Evolutionary conservation across 2,329 filamentous ascomycete species (phyloP).

Genomic region (Zasmidium angulare): DNA sequence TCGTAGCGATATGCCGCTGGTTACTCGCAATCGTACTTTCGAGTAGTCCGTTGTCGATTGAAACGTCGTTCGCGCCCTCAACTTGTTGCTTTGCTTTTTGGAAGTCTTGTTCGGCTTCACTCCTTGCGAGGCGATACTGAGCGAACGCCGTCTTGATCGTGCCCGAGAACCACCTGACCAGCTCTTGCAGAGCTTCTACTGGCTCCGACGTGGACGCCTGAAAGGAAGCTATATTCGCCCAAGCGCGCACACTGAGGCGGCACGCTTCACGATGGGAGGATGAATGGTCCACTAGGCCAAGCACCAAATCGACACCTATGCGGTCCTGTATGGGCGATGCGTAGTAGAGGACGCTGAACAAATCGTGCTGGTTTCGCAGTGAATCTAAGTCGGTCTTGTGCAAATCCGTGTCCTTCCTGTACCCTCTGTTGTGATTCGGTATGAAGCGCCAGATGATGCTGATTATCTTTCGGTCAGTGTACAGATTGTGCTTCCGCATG

Average conservation of each 20-base stretch:
- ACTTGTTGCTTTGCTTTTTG: constrained; percentile 31
- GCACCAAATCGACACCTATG: constrained; percentile 53
- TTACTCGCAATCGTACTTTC: constrained; percentile 56
- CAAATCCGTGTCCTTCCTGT: constrained; percentile 58
- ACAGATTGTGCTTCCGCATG: constrained; percentile 42
- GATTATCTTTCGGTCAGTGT: constrained; percentile 55
- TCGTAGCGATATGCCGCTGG: constrained; percentile 57
- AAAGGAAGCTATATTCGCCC: constrained; percentile 58
- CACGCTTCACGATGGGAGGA: constrained; percentile 61
- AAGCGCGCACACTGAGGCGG: constrained; percentile 57
- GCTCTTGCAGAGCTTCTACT: constrained; percentile 44
- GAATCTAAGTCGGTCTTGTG: constrained; percentile 56
- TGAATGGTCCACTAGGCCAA: constrained; percentile 56
- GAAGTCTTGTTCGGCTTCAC: constrained; percentile 57
- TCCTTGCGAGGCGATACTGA: constrained; percentile 57
- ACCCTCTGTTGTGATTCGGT: constrained; percentile 61
- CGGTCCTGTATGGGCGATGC: constrained; percentile 54
- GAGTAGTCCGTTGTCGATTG: constrained; percentile 48
- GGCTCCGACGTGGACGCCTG: constrained; percentile 56
- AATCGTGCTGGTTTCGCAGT: constrained; percentile 61
- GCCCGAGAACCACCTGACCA: constrained; percentile 56
- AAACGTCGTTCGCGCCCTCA: constrained; percentile 35
- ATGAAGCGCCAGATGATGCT: constrained; percentile 57
- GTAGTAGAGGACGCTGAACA: constrained; percentile 61
- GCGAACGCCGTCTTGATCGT: constrained; percentile 54